Conservation (phyloP, 2,329 filamentous ascomycete species). For the Pseudophaeomoniella oleicola region DNA sequence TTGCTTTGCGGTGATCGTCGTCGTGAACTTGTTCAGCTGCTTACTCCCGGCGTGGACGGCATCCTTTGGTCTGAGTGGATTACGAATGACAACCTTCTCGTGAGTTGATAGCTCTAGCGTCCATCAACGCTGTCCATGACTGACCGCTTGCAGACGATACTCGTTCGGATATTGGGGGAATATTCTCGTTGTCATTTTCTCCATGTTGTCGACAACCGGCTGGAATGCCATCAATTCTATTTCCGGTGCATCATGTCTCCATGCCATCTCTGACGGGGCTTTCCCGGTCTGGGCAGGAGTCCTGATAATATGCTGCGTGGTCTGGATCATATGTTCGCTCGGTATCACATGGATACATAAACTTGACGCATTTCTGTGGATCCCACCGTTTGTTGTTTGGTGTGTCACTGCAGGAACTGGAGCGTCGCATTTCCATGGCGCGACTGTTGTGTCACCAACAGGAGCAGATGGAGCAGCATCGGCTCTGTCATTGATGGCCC, state of each 20-base stretch:
- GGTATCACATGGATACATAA: conserved; percentile 24
- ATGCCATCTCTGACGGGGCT: conserved; percentile 20
- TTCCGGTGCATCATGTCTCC: conserved; percentile 20
- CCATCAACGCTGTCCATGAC: too few relatives aligned
- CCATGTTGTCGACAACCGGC: conserved; percentile 21
- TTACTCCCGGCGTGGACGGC: conserved; percentile 11
- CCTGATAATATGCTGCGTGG: conserved; percentile 21
- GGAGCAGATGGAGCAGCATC: conserved; percentile 18
- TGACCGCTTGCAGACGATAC: conserved; percentile 14
- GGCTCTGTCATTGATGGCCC: conserved; percentile 20
- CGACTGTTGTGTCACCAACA: conserved; percentile 12
- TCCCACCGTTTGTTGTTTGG: conserved; percentile 22
- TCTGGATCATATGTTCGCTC: conserved; percentile 22
- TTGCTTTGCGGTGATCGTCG: conserved; percentile 20
- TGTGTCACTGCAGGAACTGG: conserved; percentile 22
- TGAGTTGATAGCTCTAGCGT: too few relatives aligned
- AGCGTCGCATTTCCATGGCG: conserved; percentile 17
- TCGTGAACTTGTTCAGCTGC: conserved; percentile 18
- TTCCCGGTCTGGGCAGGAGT: conserved; percentile 22
- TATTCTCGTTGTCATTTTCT: conserved; percentile 21
- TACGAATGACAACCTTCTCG: conserved; percentile 21
- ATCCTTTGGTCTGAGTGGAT: conserved; percentile 19
- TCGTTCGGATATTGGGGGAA: conserved; percentile 25
- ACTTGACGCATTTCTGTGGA: conserved; percentile 21
- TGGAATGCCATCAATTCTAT: conserved; percentile 26